Evolutionary conservation across 805 yeast species (phyloP), one percentile per base, ranked within the genome.

Genomic region (Cephaloascus fragrans): DNA sequence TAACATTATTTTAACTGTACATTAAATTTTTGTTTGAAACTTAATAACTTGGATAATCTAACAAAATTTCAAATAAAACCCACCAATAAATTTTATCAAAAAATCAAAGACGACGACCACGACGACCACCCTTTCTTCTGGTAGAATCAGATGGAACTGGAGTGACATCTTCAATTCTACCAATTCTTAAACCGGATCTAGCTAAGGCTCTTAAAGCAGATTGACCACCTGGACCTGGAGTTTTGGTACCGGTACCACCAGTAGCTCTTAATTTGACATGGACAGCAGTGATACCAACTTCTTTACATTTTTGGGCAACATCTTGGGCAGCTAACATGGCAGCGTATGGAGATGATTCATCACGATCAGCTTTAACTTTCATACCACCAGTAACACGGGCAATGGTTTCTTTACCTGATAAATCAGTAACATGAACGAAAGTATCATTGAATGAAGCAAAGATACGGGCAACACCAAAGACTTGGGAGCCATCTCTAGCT

Each of bases 41-140:
- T 6, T 23, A 23, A 23, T 23, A 8, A 12, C 28, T 12, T 12
- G 12, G 28, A 23, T 6, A 8, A 23, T 23, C 12, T 23, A 8
- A 23, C 12, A 23, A 23, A 8, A 8, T 23, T 8, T 23, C 12
- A 23, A 23, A 23, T 8, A 23, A n/a, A n/a, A n/a, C n/a, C n/a
- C n/a, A n/a, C n/a, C n/a, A n/a, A n/a, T n/a, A n/a, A n/a, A n/a
- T n/a, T n/a, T n/a, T 35, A 35, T 28, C 14, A 18, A 35, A 17
- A 42, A 56, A 56, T 74, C 73, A 86, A 75, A 89, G 83, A 85
- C 99, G 88, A 83, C 98, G 90, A 90, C 99, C 99, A 83, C 99
- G 89, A 81, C 98, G 93, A 86, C 99, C 99, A 87, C 98, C 98
- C 95, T 93, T 94, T 87, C 90, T 86, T 84, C 99, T 93, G 73